phyloP scores from a whole-genome alignment of 768 basidiomycete species.

The Coprinellus aureogranulatus region DNA sequence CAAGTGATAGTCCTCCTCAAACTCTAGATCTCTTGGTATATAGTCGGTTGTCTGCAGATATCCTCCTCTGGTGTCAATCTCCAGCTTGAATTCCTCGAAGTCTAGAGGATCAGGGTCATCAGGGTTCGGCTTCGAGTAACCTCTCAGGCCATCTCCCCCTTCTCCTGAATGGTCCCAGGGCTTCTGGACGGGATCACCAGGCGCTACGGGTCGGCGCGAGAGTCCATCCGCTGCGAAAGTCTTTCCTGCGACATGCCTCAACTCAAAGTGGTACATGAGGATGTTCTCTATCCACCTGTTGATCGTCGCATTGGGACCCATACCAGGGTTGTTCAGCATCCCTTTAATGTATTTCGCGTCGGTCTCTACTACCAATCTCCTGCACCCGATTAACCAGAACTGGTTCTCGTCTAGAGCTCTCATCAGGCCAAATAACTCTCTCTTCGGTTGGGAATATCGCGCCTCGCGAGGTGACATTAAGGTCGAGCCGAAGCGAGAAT shows the following conservation, averaged over 20 bases:
- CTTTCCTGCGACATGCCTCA: slow-evolving; percentile 10
- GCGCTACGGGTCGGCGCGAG: slow-evolving; percentile 4
- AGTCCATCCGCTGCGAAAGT: slow-evolving; percentile 18
- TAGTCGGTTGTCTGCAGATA: background rate
- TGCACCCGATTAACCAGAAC: background rate
- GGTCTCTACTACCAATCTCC: background rate
- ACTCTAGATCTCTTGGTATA: background rate
- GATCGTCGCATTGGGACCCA: slow-evolving; percentile 27
- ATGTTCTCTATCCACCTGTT: slow-evolving; percentile 31
- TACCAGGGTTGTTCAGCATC: slow-evolving; percentile 29
- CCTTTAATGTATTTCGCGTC: slow-evolving; percentile 18
- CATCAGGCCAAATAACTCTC: slow-evolving; percentile 4
- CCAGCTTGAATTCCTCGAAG: slow-evolving; percentile 4
- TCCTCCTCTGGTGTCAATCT: slow-evolving; percentile 7
- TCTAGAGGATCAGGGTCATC: background rate
- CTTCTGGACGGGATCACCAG: slow-evolving; percentile 1
- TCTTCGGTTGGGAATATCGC: slow-evolving; percentile 14
- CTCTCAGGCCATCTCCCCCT: background rate
- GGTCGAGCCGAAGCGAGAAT: slow-evolving; percentile 33
- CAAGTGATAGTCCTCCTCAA: background rate
- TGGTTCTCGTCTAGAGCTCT: background rate
- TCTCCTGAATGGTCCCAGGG: slow-evolving; percentile 2
- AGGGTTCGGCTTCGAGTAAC: background rate
- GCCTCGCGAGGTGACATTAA: slow-evolving; percentile 31
- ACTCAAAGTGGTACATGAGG: slow-evolving; percentile 6